Percentiles rank a stretch among this genome's conserved stretches.
Conservation (phyloP, 768 basidiomycete genomes). For the Phylloporus sp. region DNA sequence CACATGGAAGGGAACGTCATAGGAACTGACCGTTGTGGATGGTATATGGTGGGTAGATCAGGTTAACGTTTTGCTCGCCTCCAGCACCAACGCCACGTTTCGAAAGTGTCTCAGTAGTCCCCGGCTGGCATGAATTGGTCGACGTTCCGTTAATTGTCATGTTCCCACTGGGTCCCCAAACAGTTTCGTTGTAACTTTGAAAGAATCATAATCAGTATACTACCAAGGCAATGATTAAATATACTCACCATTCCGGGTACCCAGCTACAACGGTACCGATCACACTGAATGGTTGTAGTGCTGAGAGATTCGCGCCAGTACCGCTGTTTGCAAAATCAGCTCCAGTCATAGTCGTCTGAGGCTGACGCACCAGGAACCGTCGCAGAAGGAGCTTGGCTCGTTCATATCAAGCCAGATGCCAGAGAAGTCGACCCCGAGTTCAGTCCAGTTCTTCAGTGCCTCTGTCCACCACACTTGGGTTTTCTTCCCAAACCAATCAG, state of each 20-base stretch:
- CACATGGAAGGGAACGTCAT: not conserved
- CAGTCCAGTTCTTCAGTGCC: slow-evolving; percentile 52
- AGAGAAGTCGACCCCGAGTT: slow-evolving; percentile 51
- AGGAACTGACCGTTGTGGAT: slow-evolving; percentile 61
- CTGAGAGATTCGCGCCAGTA: slow-evolving; percentile 51
- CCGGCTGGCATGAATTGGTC: slow-evolving; percentile 42
- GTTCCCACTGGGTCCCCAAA: slow-evolving; percentile 70
- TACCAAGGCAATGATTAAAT: not conserved
- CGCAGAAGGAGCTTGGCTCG: slow-evolving; percentile 62
- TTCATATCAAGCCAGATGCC: slow-evolving; percentile 75
- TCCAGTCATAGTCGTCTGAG: not conserved
- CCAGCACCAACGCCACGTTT: slow-evolving; percentile 52
- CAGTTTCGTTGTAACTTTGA: slow-evolving; percentile 54
- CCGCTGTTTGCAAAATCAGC: slow-evolving; percentile 31
- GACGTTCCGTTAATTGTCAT: slow-evolving; percentile 65
- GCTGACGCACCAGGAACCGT: slow-evolving; percentile 47
- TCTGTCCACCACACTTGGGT: slow-evolving; percentile 60
- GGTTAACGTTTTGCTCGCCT: slow-evolving; percentile 41
- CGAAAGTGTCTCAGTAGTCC: slow-evolving; percentile 16
- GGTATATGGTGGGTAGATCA: slow-evolving; percentile 61
- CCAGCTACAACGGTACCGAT: slow-evolving; percentile 39
- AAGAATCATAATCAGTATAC: slow-evolving; percentile 6
- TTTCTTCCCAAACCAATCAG: slow-evolving; percentile 57
- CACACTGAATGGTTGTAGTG: slow-evolving; percentile 52
- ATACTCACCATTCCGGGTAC: slow-evolving; percentile 66